Evolutionary conservation across 2,329 filamentous ascomycete species (phyloP).

Genomic region (Blastomyces silverae): DNA sequence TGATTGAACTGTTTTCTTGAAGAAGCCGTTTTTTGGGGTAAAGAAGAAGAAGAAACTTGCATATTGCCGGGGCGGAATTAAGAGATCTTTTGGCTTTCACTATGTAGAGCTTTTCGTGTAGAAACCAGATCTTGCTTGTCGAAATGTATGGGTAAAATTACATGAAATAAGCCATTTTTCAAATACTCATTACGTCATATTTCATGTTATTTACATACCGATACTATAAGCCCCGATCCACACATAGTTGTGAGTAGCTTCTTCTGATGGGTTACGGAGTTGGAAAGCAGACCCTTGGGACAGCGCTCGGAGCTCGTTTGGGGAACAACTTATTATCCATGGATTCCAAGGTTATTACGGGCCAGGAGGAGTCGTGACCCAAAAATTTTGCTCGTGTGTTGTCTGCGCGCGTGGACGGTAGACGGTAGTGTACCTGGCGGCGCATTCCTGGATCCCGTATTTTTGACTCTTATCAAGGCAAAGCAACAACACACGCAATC

Average conservation of each 20-base stretch:
- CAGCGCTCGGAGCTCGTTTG: background rate
- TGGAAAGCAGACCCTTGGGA: background rate
- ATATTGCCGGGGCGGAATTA: background rate
- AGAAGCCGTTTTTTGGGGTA: too few relatives aligned
- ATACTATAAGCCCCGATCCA: background rate
- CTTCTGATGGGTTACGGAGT: background rate
- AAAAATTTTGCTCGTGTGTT: background rate
- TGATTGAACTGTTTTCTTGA: too few relatives aligned
- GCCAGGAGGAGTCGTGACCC: background rate
- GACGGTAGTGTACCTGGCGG: background rate
- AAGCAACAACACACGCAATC: background rate
- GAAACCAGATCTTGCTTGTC: background rate
- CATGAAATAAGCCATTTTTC: background rate
- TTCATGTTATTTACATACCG: background rate
- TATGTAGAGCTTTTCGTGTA: too few relatives aligned
- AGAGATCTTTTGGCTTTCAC: too few relatives aligned
- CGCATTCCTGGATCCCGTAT: background rate
- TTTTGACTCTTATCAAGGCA: background rate
- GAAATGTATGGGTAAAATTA: background rate
- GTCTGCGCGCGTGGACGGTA: too few relatives aligned
- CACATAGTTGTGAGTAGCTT: too few relatives aligned
- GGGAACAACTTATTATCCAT: background rate
- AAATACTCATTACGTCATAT: slow-evolving; percentile 5
- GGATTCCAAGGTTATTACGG: background rate
- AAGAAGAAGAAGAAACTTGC: too few relatives aligned